A percentile compares a stretch with the other conserved stretches of the same genome.
These are phyloP conservation scores for Herpetomonas tarakana DNA, from an alignment of 208 protist species.

Conservation along the genomic window DNA sequence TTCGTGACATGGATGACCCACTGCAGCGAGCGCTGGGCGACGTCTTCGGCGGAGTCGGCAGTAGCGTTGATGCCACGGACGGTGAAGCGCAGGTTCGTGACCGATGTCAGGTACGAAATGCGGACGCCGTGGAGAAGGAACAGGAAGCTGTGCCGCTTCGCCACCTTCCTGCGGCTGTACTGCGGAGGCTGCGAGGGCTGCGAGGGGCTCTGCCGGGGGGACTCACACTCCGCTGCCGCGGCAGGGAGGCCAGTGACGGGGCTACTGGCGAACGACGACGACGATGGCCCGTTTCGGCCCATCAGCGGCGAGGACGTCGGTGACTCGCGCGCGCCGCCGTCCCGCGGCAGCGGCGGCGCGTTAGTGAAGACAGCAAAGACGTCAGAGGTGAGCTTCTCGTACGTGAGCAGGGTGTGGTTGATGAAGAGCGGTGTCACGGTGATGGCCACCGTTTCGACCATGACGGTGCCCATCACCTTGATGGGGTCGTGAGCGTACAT, in stretches of 20 bases:
- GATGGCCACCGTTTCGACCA: constrained; percentile 71
- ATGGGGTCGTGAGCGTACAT: constrained; percentile 63
- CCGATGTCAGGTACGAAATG: constrained; percentile 73
- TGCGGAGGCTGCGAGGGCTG: background rate
- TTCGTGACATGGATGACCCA: constrained; percentile 61
- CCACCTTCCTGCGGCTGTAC: background rate
- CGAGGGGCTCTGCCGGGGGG: background rate
- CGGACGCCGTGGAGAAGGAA: constrained; percentile 67
- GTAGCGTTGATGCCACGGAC: constrained; percentile 45
- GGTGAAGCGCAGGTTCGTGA: constrained; percentile 81
- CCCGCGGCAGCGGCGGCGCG: constrained; percentile 11
- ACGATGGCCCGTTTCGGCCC: background rate
- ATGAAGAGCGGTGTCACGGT: constrained; percentile 77
- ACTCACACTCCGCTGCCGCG: too few relatives aligned
- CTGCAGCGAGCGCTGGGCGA: constrained; percentile 29
- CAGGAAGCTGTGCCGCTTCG: constrained; percentile 40
- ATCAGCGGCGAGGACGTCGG: background rate
- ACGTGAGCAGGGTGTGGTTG: constrained; percentile 71
- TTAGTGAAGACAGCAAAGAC: constrained; percentile 26
- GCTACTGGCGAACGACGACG: background rate
- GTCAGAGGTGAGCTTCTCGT: constrained; percentile 46
- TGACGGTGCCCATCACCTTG: constrained; percentile 44
- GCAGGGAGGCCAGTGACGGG: background rate
- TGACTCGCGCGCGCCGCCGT: constrained; percentile 3
- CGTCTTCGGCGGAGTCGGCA: constrained; percentile 31